phyloP scores from a whole-genome alignment of 2,329 filamentous ascomycete genomes.

The Phialophora expanda region DNA sequence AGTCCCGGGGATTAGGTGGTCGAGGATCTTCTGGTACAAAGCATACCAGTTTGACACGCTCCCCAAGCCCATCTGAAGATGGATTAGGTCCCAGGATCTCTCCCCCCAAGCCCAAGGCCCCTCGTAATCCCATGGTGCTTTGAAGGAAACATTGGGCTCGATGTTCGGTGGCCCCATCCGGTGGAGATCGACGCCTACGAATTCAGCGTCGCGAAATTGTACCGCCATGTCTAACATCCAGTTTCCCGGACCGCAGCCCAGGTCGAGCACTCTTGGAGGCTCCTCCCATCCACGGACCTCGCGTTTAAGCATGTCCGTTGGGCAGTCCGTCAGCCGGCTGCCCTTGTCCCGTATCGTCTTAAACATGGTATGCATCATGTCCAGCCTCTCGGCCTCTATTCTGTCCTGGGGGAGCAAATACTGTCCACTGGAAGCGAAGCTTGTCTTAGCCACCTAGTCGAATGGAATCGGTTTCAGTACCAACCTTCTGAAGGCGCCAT shows the following conservation, averaged over 20 bases:
- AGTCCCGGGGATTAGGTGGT: slow-evolving; percentile 75
- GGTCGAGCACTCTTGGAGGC: slow-evolving; percentile 59
- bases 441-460: slow-evolving; percentile 14
- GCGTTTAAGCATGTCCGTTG: slow-evolving; percentile 29
- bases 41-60: slow-evolving; percentile 76
- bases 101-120: slow-evolving; percentile 71
- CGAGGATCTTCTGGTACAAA: slow-evolving; percentile 72
- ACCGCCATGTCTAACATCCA: slow-evolving; percentile 88
- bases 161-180: slow-evolving; percentile 68
- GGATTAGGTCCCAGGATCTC: slow-evolving; percentile 79
- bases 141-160: slow-evolving; percentile 70
- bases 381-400: slow-evolving; percentile 76
- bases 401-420: slow-evolving; percentile 81
- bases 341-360: slow-evolving; percentile 63
- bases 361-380: slow-evolving; percentile 81
- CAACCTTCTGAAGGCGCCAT: slow-evolving; percentile 36
- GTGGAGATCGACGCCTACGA: slow-evolving; percentile 66
- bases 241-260: slow-evolving; percentile 88
- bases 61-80: slow-evolving; percentile 78
- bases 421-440: slow-evolving; percentile 54
- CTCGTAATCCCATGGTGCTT: slow-evolving; percentile 75
- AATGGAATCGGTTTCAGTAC: not conserved
- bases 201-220: slow-evolving; percentile 64
- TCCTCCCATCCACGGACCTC: slow-evolving; percentile 15
- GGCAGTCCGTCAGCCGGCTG: slow-evolving; percentile 47